Evolutionary conservation across 192 early-diverging fungal genomes (phyloP).

Genomic region (Piromyces sp.): DNA sequence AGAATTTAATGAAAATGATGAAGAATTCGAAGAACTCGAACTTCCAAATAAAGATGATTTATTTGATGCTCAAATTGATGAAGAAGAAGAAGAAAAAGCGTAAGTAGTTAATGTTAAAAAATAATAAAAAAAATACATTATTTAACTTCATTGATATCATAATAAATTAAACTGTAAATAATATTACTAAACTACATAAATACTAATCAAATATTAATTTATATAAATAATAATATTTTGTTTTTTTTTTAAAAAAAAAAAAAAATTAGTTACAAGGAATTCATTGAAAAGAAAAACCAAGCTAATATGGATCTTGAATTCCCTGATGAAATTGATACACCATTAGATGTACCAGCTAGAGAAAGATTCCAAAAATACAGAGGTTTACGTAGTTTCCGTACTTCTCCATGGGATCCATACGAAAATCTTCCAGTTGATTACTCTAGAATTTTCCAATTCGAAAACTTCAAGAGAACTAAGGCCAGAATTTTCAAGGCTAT

Average conservation of each 20-base stretch:
- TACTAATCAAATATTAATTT: too few relatives aligned
- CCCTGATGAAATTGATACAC: slow-evolving; percentile 95
- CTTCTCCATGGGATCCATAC: slow-evolving; percentile 93
- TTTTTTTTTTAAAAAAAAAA: too few relatives aligned
- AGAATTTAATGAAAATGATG: slow-evolving; percentile 5
- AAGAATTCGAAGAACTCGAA: slow-evolving; percentile 30
- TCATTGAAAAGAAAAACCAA: slow-evolving; percentile 27
- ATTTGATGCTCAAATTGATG: slow-evolving; percentile 23
- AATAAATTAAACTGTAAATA: too few relatives aligned
- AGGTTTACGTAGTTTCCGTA: slow-evolving; percentile 84
- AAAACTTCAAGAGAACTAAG: slow-evolving; percentile 69
- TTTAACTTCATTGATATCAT: too few relatives aligned
- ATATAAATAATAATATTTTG: too few relatives aligned
- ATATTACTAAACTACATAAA: too few relatives aligned
- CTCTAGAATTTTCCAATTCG: slow-evolving; percentile 88
- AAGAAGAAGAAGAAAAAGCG: slow-evolving; percentile 8
- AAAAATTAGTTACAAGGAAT: slow-evolving; percentile 19
- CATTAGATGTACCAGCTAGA: slow-evolving; percentile 61
- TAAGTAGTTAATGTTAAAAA: background rate
- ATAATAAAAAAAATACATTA: too few relatives aligned
- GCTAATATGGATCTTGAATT: slow-evolving; percentile 63
- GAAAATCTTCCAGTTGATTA: slow-evolving; percentile 96
- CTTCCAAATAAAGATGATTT: slow-evolving; percentile 12
- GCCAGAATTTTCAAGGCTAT: slow-evolving; percentile 33
- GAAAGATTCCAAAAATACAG: slow-evolving; percentile 84